These are phyloP conservation scores for Firmiana major DNA, from an alignment of 345 rosid species.

Conservation along the genomic window DNA sequence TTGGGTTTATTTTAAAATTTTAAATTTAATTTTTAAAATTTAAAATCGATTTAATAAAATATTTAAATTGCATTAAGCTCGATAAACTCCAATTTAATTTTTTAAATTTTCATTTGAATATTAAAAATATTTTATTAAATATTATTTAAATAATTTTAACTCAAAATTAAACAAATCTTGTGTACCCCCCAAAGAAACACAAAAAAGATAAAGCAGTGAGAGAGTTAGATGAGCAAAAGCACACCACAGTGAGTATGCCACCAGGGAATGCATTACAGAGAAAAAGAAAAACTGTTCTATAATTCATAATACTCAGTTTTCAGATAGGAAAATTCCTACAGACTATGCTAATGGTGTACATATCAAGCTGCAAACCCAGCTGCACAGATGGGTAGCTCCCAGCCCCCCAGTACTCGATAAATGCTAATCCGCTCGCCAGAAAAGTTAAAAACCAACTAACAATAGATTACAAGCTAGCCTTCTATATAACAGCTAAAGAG, in stretches of 20 bases:
- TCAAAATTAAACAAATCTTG: too few species aligned
- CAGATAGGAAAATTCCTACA: slow-evolving; percentile 12
- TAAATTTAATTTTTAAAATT: too few species aligned
- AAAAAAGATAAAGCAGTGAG: background rate
- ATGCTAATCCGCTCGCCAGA: slow-evolving; percentile 18
- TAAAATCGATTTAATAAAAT: too few species aligned
- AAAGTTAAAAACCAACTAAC: background rate
- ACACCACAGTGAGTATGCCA: background rate
- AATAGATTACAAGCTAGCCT: slow-evolving; percentile 26
- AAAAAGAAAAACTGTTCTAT: background rate
- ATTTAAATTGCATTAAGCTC: too few species aligned
- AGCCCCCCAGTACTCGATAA: slow-evolving; percentile 21
- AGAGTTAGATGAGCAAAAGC: background rate
- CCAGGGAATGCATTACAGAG: background rate
- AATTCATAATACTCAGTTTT: slow-evolving; percentile 1
- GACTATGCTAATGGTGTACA: slow-evolving; percentile 23
- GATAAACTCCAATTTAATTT: too few species aligned
- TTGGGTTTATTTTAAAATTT: too few species aligned
- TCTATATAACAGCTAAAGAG: slow-evolving; percentile 12
- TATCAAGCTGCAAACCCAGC: slow-evolving; percentile 6
- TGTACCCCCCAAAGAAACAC: too few species aligned
- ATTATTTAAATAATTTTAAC: too few species aligned
- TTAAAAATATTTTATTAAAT: too few species aligned
- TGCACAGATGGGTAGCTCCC: slow-evolving; percentile 12
- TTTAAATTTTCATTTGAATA: too few species aligned